Percentiles rank a stretch among this genome's conserved stretches.
phyloP scores from a whole-genome alignment of 2,329 filamentous ascomycete species.

The Paraphaeosphaeria minitans region DNA sequence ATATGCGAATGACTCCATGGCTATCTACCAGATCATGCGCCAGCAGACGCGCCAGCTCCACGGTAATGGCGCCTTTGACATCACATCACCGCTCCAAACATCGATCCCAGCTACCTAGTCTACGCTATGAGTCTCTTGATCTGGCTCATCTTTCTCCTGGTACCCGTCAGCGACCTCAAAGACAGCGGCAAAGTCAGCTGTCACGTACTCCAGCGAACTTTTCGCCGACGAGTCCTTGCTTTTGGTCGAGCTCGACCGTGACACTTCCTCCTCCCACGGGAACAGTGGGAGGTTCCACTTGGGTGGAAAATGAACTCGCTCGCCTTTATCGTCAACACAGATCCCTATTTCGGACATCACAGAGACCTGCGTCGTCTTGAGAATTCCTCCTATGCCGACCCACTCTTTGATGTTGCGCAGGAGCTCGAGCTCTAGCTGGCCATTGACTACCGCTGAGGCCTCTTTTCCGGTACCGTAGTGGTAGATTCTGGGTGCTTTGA shows the following conservation, averaged over 20 bases:
- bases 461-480: not conserved
- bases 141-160: constrained; percentile 5
- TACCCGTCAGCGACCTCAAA: not conserved
- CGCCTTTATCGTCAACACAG: not conserved
- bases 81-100: not conserved
- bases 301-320: constrained; percentile 1
- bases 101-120: not conserved
- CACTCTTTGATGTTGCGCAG: not conserved
- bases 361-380: not conserved
- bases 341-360: not conserved
- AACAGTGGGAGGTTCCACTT: constrained; percentile 5
- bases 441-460: not conserved
- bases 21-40: not conserved
- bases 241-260: constrained; percentile 1
- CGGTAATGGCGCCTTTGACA: not conserved
- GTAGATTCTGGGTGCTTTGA: not conserved
- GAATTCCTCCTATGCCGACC: constrained; percentile 1
- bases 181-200: not conserved
- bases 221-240: not conserved
- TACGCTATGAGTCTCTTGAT: constrained; percentile 2
- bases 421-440: not conserved
- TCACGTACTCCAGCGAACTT: constrained; percentile 4
- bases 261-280: constrained; percentile 5
- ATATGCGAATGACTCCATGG: not conserved
- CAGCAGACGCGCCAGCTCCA: not conserved